Conservation (phyloP, 495 filamentous ascomycete species). For the Clohesyomyces aquaticus region DNA sequence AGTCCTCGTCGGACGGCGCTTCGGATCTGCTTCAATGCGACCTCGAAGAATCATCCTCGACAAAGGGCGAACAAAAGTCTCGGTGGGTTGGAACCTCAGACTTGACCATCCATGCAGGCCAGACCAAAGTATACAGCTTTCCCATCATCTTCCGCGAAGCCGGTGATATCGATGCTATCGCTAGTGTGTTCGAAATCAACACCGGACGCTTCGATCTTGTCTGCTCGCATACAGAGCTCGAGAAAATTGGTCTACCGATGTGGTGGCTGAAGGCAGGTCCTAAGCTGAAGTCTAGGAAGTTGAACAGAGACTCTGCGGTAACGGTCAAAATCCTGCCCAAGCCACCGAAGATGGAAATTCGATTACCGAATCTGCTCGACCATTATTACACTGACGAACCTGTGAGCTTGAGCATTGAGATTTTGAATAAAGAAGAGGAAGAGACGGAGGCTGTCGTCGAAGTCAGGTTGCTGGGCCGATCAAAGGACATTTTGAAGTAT, state of each 20-base stretch:
- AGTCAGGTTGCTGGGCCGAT: slow-evolving; percentile 63
- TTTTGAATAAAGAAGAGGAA: slow-evolving; percentile 84
- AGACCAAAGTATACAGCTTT: slow-evolving; percentile 72
- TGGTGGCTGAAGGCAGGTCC: slow-evolving; percentile 34
- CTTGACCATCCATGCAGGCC: slow-evolving; percentile 68
- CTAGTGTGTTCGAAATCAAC: slow-evolving; percentile 64
- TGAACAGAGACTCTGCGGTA: slow-evolving; percentile 55
- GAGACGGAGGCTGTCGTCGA: slow-evolving; percentile 72
- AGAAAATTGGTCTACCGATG: slow-evolving; percentile 45
- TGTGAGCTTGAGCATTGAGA: slow-evolving; percentile 66
- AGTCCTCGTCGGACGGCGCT: neutral
- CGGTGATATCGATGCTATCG: slow-evolving; percentile 69
- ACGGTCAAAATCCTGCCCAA: slow-evolving; percentile 76
- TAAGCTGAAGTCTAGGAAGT: slow-evolving; percentile 47
- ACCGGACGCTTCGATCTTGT: slow-evolving; percentile 70
- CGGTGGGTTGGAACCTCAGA: slow-evolving; percentile 59
- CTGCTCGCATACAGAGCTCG: slow-evolving; percentile 59
- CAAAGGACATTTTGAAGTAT: slow-evolving; percentile 57
- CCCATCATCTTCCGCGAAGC: slow-evolving; percentile 77
- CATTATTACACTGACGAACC: slow-evolving; percentile 85
- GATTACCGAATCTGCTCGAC: slow-evolving; percentile 59
- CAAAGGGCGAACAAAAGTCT: slow-evolving; percentile 43
- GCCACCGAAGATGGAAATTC: slow-evolving; percentile 87
- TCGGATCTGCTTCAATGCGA: slow-evolving; percentile 16
- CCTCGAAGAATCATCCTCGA: slow-evolving; percentile 31